Base-by-base conservation (phyloP, 2,329 filamentous ascomycete genomes). In the Amesomyces nigricolor region DNA sequence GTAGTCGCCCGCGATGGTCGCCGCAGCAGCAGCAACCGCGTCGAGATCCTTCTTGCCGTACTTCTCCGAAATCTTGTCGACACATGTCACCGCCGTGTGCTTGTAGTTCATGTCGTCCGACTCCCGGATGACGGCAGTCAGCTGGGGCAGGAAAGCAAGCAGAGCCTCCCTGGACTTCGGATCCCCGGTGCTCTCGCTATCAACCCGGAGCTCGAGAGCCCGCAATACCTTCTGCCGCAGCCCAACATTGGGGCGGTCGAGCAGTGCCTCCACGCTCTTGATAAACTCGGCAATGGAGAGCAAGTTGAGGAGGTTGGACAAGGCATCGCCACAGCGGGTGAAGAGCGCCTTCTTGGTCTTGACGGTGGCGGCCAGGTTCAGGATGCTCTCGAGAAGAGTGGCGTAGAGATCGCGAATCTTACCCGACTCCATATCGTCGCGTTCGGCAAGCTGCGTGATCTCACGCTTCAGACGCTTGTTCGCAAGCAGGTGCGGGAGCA, bases 31-130 rank as follows among this genome's bases (percentile, higher is more conserved):
- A 26, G 87, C 78, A 44, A 96, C 87, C 44, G 84, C 85, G 62
- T 87, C 83, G 1, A 87, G 78, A 65, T 96, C 89, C 69, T 91
- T 95, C 76, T 94, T 95, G 62, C 94, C 95, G 68, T 96, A 97
- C 69, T 92, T 92, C 72, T 96, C 91, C 2, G 89, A 83, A 60
- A 99, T 95, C 70, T 89, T 89, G 72, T 96, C 91, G 44, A 97
- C 86, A 64, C 92, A 97, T 37, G 85, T 85, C 59, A 99, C 85
- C 1, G 91, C 89, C 10, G 89, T 90, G 64, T 91, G 86, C 72
- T 92, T 91, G 69, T 94, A 86, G 29, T 83, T 78, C 51, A 87
- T 80, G 62, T 94, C 85, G 32, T 80, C 75, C 6, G 88, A 87
- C 48, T 87, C 81, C 53, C 86, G 78, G 57, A 99, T 82, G 45